Conservation (phyloP, 306 rosid species). For the Glycine soja region DNA sequence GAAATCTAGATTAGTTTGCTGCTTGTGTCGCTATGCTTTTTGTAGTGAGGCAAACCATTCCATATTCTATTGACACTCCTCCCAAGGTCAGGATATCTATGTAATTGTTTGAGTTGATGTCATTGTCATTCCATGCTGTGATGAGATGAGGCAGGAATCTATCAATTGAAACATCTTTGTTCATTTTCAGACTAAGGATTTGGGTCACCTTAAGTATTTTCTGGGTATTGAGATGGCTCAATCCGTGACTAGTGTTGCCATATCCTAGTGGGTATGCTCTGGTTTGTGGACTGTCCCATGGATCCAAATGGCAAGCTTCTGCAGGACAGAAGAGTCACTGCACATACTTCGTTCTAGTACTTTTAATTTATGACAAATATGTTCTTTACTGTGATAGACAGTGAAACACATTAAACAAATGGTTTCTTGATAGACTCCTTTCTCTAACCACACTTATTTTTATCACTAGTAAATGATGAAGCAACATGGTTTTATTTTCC, state of each 20-base stretch:
- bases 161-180: neutral
- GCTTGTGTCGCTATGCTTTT: constrained; percentile 24
- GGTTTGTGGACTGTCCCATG: neutral
- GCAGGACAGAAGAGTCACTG: neutral
- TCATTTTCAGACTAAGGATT: neutral
- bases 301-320: constrained; percentile 5
- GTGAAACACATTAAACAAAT: neutral
- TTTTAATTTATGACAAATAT: neutral
- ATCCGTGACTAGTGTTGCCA: neutral
- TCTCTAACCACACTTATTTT: constrained; percentile 1
- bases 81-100: neutral
- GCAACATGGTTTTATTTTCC: neutral
- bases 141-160: constrained; percentile 6
- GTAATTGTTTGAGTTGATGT: neutral
- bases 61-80: neutral
- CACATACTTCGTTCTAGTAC: neutral
- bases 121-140: neutral
- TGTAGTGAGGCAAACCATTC: constrained; percentile 10
- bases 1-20: neutral
- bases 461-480: neutral
- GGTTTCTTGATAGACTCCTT: neutral
- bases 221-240: neutral
- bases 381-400: neutral
- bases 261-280: neutral
- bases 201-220: neutral